Evolutionary conservation across 2,329 filamentous ascomycete genomes (phyloP), one percentile per base, ranked within the genome.

Genomic region (Penicillium corylophilum): DNA sequence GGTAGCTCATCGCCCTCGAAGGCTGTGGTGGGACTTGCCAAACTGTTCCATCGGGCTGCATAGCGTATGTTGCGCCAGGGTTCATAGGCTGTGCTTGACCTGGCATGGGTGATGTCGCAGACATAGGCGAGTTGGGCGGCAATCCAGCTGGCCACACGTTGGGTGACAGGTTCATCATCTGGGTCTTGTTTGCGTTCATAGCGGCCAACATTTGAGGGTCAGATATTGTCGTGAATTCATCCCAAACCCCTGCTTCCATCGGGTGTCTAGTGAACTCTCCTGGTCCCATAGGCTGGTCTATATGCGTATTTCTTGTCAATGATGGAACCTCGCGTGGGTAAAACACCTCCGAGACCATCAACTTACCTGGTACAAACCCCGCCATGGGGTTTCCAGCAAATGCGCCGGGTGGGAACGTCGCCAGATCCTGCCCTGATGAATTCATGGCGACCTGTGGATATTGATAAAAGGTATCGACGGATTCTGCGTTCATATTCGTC

Each of bases 191-290:
- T 8, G 64, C 59, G 31, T 59, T 55, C 64, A 71, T 69, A 2
- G 59, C 61, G n/a, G 67, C 63, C 28, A 73, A 48, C 50, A 70
- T 55, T 36, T 72, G 70, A 5, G 67, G 66, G 43, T 71, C 70
- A 18, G 65, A 64, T 41, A 73, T 67, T 16, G 68, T 68, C 22
- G 71, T 65, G 43, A 66, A 70, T 46, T 71, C 67, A 39, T 74
- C 69, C 72, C 72, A 74, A 8, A 70, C 65, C 16, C 67, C 65
- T 4, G 66, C 60, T 39, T 71, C 67, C 50, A 73, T 53, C 36
- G 62, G 64, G 22, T 64, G 59, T 18, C 69, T 48, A 36, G 64
- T 54, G 45, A 70, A 66, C 35, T 71, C 66, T 22, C 58, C 54
- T 9, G 64, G 50, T 46, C 59, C 62, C 44, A 64, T 63, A 20